Percentiles rank a stretch among this genome's conserved stretches.
phyloP scores from a whole-genome alignment of 140 eudicot species.

The Ambrosia hybrid region DNA sequence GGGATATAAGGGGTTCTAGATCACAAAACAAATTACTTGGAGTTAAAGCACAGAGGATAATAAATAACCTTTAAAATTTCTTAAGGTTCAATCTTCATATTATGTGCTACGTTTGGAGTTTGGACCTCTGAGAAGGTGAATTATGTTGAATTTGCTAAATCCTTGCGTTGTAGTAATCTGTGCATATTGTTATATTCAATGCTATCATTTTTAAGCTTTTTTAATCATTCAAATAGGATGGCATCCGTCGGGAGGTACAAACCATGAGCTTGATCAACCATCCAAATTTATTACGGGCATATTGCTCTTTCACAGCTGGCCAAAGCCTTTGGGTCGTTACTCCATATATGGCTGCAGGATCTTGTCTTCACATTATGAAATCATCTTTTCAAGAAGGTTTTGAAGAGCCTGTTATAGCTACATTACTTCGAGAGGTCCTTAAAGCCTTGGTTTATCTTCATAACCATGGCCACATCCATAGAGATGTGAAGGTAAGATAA shows the following conservation, averaged over 20 bases:
- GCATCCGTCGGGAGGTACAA: constrained; percentile 93
- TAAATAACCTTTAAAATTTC: constrained; percentile 12
- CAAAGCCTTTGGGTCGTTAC: constrained; percentile 96
- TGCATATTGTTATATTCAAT: constrained; percentile 10
- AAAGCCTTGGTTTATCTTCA: constrained; percentile 95
- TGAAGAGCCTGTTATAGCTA: constrained; percentile 91
- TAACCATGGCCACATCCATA: constrained; percentile 87
- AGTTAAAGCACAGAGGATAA: constrained; percentile 3
- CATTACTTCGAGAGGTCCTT: constrained; percentile 83
- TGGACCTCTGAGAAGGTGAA: constrained; percentile 18
- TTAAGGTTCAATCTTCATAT: not conserved
- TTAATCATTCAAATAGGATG: constrained; percentile 57
- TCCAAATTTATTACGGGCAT: constrained; percentile 80
- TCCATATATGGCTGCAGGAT: constrained; percentile 96
- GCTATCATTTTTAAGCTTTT: not conserved
- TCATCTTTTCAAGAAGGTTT: constrained; percentile 89
- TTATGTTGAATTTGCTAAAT: constrained; percentile 12
- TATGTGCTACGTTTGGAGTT: constrained; percentile 1
- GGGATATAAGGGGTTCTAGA: too few relatives aligned
- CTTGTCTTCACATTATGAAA: constrained; percentile 93
- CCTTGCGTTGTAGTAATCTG: constrained; percentile 5
- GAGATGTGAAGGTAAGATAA: constrained; percentile 88
- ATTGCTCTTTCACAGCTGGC: constrained; percentile 82
- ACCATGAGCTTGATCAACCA: constrained; percentile 86
- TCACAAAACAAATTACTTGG: too few relatives aligned